Conservation (phyloP, 441 rosid genomes). For the Eutrema salsugineum region DNA sequence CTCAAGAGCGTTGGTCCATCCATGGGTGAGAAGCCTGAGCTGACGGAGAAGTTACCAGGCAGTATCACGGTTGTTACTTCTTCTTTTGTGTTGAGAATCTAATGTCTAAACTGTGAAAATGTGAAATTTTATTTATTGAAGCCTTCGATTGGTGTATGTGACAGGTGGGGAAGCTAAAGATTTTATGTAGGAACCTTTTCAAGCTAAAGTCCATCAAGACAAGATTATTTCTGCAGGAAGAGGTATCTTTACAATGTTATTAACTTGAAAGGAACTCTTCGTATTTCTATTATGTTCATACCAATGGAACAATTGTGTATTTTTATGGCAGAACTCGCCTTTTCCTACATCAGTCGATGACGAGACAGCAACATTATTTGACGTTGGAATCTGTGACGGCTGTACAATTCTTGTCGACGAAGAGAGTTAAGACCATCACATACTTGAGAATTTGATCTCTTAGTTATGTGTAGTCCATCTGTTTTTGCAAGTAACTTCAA, state of each 20-base stretch:
- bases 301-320: neutral
- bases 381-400: slow-evolving; percentile 59
- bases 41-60: slow-evolving; percentile 86
- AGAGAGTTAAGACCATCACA: slow-evolving; percentile 39
- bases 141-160: neutral
- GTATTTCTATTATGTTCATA: neutral
- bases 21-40: slow-evolving; percentile 66
- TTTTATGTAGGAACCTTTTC: slow-evolving; percentile 76
- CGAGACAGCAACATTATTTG: slow-evolving; percentile 76
- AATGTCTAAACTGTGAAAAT: neutral
- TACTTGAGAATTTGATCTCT: neutral
- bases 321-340: slow-evolving; percentile 64
- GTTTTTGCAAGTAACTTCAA: neutral
- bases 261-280: neutral
- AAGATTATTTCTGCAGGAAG: slow-evolving; percentile 64
- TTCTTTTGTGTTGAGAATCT: neutral
- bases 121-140: neutral
- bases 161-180: slow-evolving; percentile 85
- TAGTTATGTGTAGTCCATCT: too few relatives aligned
- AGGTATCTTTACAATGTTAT: slow-evolving; percentile 37
- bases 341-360: slow-evolving; percentile 69
- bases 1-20: slow-evolving; percentile 84
- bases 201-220: slow-evolving; percentile 59
- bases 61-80: slow-evolving; percentile 58
- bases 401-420: slow-evolving; percentile 77